A percentile compares a stretch with the other conserved stretches of the same genome.
phyloP scores from a whole-genome alignment of 768 basidiomycete genomes.

The Tephrocybe sp. region DNA sequence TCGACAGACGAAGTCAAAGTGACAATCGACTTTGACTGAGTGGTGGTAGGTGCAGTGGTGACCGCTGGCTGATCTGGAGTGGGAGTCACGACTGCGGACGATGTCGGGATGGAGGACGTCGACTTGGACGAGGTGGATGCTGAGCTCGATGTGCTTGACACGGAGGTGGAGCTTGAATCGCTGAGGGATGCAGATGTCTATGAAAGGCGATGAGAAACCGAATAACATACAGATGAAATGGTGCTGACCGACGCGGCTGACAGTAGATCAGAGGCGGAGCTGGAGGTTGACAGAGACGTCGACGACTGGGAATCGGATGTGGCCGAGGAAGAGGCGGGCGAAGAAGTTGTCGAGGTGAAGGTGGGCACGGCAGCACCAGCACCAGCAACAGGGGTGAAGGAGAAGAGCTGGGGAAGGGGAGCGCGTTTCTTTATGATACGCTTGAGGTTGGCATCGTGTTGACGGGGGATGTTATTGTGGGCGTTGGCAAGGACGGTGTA shows the following conservation, averaged over 20 bases:
- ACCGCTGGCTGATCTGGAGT: conserved; percentile 23
- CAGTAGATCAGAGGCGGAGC: conserved; percentile 8
- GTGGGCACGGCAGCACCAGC: conserved; percentile 28
- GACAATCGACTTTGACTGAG: conserved; percentile 19
- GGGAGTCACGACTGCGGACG: conserved; percentile 10
- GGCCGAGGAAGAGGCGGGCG: conserved; percentile 10
- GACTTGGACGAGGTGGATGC: conserved; percentile 2
- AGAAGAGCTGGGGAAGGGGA: conserved; percentile 26
- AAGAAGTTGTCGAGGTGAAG: conserved; percentile 16
- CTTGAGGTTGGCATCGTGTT: conserved; percentile 57
- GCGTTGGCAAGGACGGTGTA: conserved; percentile 50
- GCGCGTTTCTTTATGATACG: conserved; percentile 72
- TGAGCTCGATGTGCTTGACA: conserved; percentile 11
- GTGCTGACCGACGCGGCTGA: conserved; percentile 13
- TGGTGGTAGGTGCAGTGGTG: conserved; percentile 18
- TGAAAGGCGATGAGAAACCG: neutral
- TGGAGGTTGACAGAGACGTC: conserved; percentile 4
- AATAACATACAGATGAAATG: neutral
- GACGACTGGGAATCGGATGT: conserved; percentile 6
- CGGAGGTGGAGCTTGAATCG: conserved; percentile 7
- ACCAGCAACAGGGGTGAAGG: conserved; percentile 29
- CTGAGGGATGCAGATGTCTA: conserved; percentile 9
- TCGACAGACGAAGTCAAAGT: conserved; percentile 29
- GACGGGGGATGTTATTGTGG: conserved; percentile 35
- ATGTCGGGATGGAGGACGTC: conserved; percentile 4